A percentile compares a stretch with the other conserved stretches of the same genome.
Evolutionary conservation across 2,329 filamentous ascomycete species (phyloP).

Genomic region (Aspergillus vadensis): DNA sequence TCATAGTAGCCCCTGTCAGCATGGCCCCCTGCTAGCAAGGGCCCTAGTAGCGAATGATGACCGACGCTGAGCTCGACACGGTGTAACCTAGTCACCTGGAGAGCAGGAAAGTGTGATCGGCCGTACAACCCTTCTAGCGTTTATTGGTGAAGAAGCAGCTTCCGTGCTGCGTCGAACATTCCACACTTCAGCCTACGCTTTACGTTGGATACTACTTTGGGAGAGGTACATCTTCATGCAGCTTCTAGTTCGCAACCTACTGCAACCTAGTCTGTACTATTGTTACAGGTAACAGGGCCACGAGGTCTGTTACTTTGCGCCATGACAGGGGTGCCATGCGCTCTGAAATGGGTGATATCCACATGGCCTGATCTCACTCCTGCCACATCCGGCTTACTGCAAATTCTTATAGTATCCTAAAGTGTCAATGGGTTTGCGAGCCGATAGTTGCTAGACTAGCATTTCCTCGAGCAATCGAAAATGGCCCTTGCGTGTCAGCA

Average conservation of each 20-base stretch:
- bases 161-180: constrained; percentile 5
- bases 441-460: not conserved
- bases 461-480: not conserved
- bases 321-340: constrained; percentile 14
- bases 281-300: not conserved
- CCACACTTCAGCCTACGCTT: not conserved
- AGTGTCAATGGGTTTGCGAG: not conserved
- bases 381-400: not conserved
- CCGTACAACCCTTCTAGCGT: not conserved
- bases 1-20: constrained; percentile 1
- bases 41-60: not conserved
- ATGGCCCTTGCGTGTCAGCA: not conserved
- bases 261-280: constrained; percentile 1
- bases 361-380: constrained; percentile 13
- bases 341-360: constrained; percentile 1
- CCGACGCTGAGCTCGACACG: constrained; percentile 7
- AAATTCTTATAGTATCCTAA: not conserved
- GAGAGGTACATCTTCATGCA: constrained; percentile 8
- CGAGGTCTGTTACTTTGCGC: not conserved
- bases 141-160: not conserved
- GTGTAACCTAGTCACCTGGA: constrained; percentile 3
- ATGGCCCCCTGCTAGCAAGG: not conserved
- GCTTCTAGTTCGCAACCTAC: constrained; percentile 1
- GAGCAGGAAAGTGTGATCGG: constrained; percentile 7
- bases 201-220: constrained; percentile 11